Evolutionary conservation across 345 rosid genomes (phyloP).

Genomic region (Excoecaria cochinchinensis): DNA sequence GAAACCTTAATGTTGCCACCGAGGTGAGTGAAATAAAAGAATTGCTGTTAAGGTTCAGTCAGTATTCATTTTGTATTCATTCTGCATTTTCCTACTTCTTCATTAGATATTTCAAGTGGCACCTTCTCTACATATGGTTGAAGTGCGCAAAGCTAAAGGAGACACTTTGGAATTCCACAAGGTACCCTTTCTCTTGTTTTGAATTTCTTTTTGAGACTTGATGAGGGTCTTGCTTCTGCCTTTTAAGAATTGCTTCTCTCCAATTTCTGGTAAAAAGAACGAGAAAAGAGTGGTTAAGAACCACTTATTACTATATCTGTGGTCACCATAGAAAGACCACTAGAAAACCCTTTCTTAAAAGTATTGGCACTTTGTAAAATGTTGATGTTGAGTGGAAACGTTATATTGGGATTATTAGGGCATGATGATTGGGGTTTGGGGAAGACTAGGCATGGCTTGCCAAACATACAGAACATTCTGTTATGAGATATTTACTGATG

Average conservation of each 20-base stretch:
- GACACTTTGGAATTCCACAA: constrained; percentile 92
- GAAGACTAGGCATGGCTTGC: too few relatives aligned
- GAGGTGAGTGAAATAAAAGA: constrained; percentile 49
- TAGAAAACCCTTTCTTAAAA: background rate
- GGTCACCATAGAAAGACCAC: background rate
- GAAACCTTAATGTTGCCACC: constrained; percentile 82
- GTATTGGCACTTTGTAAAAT: background rate
- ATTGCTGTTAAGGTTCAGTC: background rate
- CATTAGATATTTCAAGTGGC: constrained; percentile 89
- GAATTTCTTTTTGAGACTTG: background rate
- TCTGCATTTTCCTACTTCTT: constrained; percentile 15
- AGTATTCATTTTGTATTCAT: background rate
- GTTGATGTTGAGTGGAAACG: background rate
- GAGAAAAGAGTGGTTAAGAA: background rate
- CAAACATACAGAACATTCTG: background rate
- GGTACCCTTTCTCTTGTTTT: constrained; percentile 36
- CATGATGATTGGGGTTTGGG: background rate
- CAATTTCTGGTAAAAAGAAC: too few relatives aligned
- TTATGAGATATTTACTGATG: background rate
- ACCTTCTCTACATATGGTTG: constrained; percentile 92
- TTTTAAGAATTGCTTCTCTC: background rate
- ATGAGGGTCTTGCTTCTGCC: background rate
- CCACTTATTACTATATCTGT: background rate
- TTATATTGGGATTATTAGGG: background rate
- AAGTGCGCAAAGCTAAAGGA: constrained; percentile 92